phyloP scores from a whole-genome alignment of 192 early-diverging fungal species.

The Cetraspora pellucida region DNA sequence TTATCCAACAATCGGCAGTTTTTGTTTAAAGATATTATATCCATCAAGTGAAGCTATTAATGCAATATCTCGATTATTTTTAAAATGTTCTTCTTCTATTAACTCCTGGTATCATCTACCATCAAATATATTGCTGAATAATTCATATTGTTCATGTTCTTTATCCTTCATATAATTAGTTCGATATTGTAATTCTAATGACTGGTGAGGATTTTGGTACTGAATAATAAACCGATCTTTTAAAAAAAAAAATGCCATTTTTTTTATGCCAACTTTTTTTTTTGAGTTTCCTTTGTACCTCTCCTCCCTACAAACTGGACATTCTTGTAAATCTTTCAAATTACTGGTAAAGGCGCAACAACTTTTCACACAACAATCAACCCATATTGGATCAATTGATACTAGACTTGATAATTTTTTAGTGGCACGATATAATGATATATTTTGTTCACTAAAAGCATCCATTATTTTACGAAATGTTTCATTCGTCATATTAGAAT shows the following conservation, averaged over 20 bases:
- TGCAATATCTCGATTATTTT: background rate
- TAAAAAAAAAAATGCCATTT: background rate
- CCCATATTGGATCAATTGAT: background rate
- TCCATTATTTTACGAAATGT: background rate
- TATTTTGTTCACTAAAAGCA: background rate
- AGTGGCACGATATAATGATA: background rate
- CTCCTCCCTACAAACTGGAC: background rate
- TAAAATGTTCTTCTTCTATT: background rate
- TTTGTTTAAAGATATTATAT: background rate
- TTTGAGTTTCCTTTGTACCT: background rate
- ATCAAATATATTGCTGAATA: background rate
- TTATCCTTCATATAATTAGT: background rate
- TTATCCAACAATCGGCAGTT: background rate
- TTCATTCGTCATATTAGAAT: background rate
- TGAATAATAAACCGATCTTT: constrained; percentile 1
- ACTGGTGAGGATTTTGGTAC: background rate
- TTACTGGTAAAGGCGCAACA: constrained; percentile 3
- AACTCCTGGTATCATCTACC: background rate
- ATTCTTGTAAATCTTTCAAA: background rate
- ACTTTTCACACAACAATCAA: background rate
- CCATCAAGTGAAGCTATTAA: background rate
- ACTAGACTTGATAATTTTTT: constrained; percentile 8
- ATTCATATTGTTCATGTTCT: background rate
- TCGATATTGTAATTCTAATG: background rate
- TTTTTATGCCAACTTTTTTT: too few species aligned